Conservation (phyloP, 2,329 filamentous ascomycete genomes). For the Amesomyces nigricolor region DNA sequence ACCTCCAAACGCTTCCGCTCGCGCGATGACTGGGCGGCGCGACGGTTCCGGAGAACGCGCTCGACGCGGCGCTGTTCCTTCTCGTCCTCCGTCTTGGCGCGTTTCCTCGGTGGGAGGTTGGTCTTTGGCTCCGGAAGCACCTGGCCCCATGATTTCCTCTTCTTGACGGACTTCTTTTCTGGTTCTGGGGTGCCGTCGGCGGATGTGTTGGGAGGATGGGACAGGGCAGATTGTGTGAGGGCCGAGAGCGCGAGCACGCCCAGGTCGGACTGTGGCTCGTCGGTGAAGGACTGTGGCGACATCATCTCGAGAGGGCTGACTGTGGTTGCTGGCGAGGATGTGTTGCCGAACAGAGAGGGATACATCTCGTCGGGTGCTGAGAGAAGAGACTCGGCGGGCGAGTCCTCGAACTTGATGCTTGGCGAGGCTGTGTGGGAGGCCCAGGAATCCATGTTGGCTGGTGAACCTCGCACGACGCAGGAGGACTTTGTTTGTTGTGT, state of each 20-base stretch:
- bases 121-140: slow-evolving; percentile 95
- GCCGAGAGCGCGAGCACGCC: slow-evolving; percentile 25
- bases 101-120: slow-evolving; percentile 88
- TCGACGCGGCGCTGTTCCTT: slow-evolving; percentile 98
- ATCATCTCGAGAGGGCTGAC: slow-evolving; percentile 46
- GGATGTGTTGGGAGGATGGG: slow-evolving; percentile 16
- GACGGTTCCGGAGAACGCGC: slow-evolving; percentile 91
- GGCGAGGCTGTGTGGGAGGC: slow-evolving; percentile 37
- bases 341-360: slow-evolving; percentile 42
- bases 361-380: slow-evolving; percentile 46
- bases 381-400: slow-evolving; percentile 49
- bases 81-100: slow-evolving; percentile 97
- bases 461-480: slow-evolving; percentile 12
- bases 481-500: slow-evolving; percentile 27
- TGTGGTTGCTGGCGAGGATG: slow-evolving; percentile 31
- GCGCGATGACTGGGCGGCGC: slow-evolving; percentile 91
- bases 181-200: slow-evolving; percentile 25
- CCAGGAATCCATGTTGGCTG: slow-evolving; percentile 37
- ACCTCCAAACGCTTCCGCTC: slow-evolving; percentile 88
- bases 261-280: slow-evolving; percentile 30
- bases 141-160: slow-evolving; percentile 98
- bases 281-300: slow-evolving; percentile 40
- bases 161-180: slow-evolving; percentile 76
- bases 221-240: slow-evolving; percentile 4
- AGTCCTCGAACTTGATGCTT: slow-evolving; percentile 48